A percentile compares a stretch with the other conserved stretches of the same genome.
Conservation (phyloP, 768 basidiomycete species). For the Jaapia argillacea region DNA sequence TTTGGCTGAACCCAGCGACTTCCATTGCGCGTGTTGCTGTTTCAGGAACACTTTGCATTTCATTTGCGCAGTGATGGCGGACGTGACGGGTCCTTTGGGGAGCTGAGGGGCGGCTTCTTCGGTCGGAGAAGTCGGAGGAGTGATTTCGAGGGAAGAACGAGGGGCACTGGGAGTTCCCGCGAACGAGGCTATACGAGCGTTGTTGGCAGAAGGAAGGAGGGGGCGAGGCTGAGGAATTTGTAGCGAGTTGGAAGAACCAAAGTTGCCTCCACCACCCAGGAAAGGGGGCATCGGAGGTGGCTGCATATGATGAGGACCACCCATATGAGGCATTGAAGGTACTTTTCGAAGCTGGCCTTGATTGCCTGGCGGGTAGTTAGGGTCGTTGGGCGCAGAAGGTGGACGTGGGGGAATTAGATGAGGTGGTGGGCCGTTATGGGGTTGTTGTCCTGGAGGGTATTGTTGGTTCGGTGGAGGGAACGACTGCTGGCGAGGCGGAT, state of each 20-base stretch:
- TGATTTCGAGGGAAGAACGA: slow-evolving; percentile 53
- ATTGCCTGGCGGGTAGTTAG: neutral
- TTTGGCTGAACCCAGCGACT: slow-evolving; percentile 80
- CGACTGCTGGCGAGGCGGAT: neutral
- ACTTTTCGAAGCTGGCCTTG: neutral
- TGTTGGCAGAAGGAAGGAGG: slow-evolving; percentile 55
- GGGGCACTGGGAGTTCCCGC: slow-evolving; percentile 15
- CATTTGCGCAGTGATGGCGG: slow-evolving; percentile 80
- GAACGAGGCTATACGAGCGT: slow-evolving; percentile 41
- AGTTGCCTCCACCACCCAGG: neutral
- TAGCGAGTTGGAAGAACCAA: neutral
- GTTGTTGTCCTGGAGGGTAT: neutral
- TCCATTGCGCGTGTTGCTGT: slow-evolving; percentile 97
- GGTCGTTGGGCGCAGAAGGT: neutral
- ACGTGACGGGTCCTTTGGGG: slow-evolving; percentile 58
- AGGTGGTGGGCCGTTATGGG: neutral
- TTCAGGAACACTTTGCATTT: slow-evolving; percentile 98
- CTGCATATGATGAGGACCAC: neutral
- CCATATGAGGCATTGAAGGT: neutral
- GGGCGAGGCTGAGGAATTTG: slow-evolving; percentile 33
- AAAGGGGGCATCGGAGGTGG: neutral
- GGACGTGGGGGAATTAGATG: neutral
- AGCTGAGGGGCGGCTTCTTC: slow-evolving; percentile 39
- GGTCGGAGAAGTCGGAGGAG: slow-evolving; percentile 79
- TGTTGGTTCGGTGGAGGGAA: neutral